These are phyloP conservation scores for Colletotrichum australisinense DNA, from an alignment of 2,329 filamentous ascomycete species.

Conservation along the genomic window DNA sequence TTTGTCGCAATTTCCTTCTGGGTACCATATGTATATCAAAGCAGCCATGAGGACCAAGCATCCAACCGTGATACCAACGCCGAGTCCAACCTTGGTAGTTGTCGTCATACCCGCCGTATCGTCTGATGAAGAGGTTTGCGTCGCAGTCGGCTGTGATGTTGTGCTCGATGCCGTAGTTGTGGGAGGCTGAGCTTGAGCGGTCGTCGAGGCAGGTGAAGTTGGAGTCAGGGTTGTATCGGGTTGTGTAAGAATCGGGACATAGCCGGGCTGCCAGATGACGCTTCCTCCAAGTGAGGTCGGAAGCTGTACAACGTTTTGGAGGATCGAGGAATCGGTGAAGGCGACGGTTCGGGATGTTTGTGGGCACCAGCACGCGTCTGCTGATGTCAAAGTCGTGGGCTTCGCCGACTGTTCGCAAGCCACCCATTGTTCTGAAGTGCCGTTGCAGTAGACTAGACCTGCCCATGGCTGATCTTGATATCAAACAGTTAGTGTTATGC, in stretches of 20 bases:
- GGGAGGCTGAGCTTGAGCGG: conserved; percentile 1
- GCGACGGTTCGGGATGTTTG: conserved; percentile 41
- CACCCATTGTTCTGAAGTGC: conserved; percentile 45
- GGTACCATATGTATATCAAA: conserved; percentile 37
- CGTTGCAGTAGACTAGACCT: conserved; percentile 49
- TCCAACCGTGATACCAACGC: conserved; percentile 36
- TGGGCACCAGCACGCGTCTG: conserved; percentile 46
- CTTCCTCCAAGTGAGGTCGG: conserved; percentile 40
- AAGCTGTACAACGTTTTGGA: conserved; percentile 43
- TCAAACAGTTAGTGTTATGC: background rate
- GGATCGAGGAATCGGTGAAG: conserved; percentile 38
- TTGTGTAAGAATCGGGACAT: conserved; percentile 37
- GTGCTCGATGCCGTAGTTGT: conserved; percentile 4
- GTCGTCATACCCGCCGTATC: conserved; percentile 36
- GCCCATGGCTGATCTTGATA: conserved; percentile 43
- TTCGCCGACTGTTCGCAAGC: conserved; percentile 43
- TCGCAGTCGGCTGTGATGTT: background rate
- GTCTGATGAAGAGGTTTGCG: background rate
- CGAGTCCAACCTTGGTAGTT: conserved; percentile 41
- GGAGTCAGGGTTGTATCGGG: background rate
- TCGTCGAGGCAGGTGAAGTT: background rate
- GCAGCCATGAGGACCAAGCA: conserved; percentile 37
- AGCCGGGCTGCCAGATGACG: conserved; percentile 41
- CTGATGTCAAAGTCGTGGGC: conserved; percentile 37
- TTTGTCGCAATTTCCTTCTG: conserved; percentile 26